A percentile compares a stretch with the other conserved stretches of the same genome.
Conservation (phyloP, 768 basidiomycete species). For the Rubroboletus pulcherrimus region DNA sequence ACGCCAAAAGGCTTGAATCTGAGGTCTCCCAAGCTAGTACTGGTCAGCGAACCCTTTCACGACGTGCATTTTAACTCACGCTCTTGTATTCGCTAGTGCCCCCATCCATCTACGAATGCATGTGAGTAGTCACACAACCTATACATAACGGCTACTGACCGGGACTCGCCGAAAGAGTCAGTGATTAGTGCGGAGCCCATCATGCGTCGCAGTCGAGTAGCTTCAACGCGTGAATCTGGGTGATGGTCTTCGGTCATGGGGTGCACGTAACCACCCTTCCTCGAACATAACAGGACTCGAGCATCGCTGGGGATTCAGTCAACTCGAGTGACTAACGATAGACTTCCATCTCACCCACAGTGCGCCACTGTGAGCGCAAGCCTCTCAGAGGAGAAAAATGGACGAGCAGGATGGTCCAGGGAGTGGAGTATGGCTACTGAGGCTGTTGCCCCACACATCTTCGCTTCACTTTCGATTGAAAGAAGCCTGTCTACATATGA, state of each 20-base stretch:
- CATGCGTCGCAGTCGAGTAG: constrained; percentile 79
- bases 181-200: constrained; percentile 87
- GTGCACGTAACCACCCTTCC: constrained; percentile 65
- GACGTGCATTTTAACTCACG: constrained; percentile 42
- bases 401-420: constrained; percentile 71
- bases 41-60: constrained; percentile 1
- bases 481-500: constrained; percentile 60
- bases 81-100: constrained; percentile 85
- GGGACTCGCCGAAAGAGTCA: constrained; percentile 90
- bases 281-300: constrained; percentile 76
- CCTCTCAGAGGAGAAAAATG: constrained; percentile 78
- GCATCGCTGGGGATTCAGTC: constrained; percentile 62
- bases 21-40: constrained; percentile 75
- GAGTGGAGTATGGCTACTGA: constrained; percentile 91
- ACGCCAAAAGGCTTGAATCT: constrained; percentile 88
- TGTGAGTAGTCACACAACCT: background rate
- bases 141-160: constrained; percentile 41
- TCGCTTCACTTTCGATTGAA: constrained; percentile 63
- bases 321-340: constrained; percentile 1
- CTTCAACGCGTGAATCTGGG: constrained; percentile 86
- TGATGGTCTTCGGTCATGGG: constrained; percentile 95
- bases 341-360: constrained; percentile 60
- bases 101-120: constrained; percentile 81
- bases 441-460: constrained; percentile 84
- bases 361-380: constrained; percentile 88